Evolutionary conservation across 345 rosid genomes (phyloP), one percentile per base, ranked within the genome.

Genomic region (Conringia planisiliqua): DNA sequence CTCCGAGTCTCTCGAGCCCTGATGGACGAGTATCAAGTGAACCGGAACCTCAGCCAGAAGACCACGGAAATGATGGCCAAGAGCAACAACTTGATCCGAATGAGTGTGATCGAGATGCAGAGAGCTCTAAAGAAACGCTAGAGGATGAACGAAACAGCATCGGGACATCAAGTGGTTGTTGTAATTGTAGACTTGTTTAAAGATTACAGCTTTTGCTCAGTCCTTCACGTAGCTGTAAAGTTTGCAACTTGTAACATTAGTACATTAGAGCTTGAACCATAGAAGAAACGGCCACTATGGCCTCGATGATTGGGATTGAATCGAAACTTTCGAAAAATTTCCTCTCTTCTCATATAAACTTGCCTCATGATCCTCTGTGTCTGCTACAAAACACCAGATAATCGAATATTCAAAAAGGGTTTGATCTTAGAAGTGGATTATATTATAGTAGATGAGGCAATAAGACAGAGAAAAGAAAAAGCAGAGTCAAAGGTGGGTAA

Each of bases 161-260:
- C 3, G 69, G 65, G 14, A 57, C 81, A 48, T 71, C 68, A 10
- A 60, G 35, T 50, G 68, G 24, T 64, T 59, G 40, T 71, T 42
- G 68, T 71, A 77, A 26, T 59, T 66, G 72, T 71, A 71, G 40
- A 71, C 26, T 36, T 71, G 48, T 59, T 59, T 72, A 71, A 62
- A 33, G n/a, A 63, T 68, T 17, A 51, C 44, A n/a, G 39, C 33
- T 64, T 65, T 14, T 39, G 9, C 4, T 44, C 11, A 7, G 62
- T 42, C 8, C 36, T 29, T 62, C 43, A 17, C 42, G 27, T 66
- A 6, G 30, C 7, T 70, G 54, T 70, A 65, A 65, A 65, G 71
- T 5, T 65, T 46, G 58, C 61, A 75, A 54, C 70, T 42, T 76
- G 67, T 69, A 52, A 62, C 59, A 26, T 62, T 76, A 43, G 26